Base-by-base conservation (phyloP, 495 filamentous ascomycete genomes). In the Penicillium steckii region DNA sequence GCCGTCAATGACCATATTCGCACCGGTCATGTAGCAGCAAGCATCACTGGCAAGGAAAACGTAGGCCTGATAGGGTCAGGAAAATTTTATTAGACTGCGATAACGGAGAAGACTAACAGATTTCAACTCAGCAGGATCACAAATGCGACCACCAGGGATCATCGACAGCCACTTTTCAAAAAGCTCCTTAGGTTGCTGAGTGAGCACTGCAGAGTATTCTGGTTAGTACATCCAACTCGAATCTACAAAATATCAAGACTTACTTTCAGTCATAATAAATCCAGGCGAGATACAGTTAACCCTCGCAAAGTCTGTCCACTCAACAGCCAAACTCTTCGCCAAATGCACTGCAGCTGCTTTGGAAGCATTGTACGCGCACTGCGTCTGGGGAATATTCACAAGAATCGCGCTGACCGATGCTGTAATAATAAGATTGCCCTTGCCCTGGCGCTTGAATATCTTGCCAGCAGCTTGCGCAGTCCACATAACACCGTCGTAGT, bases 11-110 rank as follows among this genome's bases (percentile, higher is more conserved):
- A 61, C 53, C 15, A 61, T n/a, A 24, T 57, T 53, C 0, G 58
- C 23, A 8, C 88, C 89, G 6, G 88, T 91, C 82, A 90, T 87
- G 70, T 86, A 93, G 38, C 71, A 69, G 22, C 77, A 82, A 8
- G 86, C 80, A 50, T 91, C 85, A 30, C 83, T 86, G 4, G 85
- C 86, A 44, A 91, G 75, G 75, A 86, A 90, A 44, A 90, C 82
- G 49, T 61, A 60, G 33, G 49, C 52, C 10, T 58, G 18, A 17
- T 21, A 40, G 23, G 18, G 44, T 47, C 48, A 43, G 24, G 24
- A 35, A 25, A n/a, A n/a, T n/a, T n/a, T n/a, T n/a, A n/a, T n/a
- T n/a, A n/a, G n/a, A n/a, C n/a, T 8, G 18, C 13, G 19, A 24
- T 41, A 21, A 37, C 35, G 21, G 32, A 50, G 25, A 38, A 19